Evolutionary conservation across 2,329 filamentous ascomycete species (phyloP).

Genomic region (Stemphylium lycopersici): DNA sequence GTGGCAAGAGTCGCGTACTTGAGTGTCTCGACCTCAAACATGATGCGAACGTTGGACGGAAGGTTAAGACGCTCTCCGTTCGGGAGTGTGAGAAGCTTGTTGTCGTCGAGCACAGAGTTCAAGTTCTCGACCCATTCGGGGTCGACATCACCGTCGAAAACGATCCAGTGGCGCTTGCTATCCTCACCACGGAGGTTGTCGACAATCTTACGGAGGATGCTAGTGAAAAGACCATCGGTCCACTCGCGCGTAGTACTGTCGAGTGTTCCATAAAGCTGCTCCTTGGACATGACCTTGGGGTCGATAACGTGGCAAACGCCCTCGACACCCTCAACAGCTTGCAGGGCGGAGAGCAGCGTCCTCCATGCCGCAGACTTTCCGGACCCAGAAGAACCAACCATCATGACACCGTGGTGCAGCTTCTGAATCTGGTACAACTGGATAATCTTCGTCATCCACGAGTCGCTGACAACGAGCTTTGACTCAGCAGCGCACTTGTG

Average conservation of each 20-base stretch:
- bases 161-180: slow-evolving; percentile 96
- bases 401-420: slow-evolving; percentile 99
- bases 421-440: slow-evolving; percentile 98
- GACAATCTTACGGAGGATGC: slow-evolving; percentile 96
- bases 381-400: slow-evolving; percentile 97
- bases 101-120: slow-evolving; percentile 99
- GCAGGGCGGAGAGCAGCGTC: slow-evolving; percentile 85
- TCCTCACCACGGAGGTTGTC: slow-evolving; percentile 98
- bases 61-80: slow-evolving; percentile 98
- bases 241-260: slow-evolving; percentile 98
- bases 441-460: slow-evolving; percentile 96
- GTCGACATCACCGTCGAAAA: slow-evolving; percentile 98
- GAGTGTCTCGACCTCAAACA: slow-evolving; percentile 98
- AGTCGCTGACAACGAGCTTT: slow-evolving; percentile 86
- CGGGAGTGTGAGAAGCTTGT: slow-evolving; percentile 94
- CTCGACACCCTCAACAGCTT: slow-evolving; percentile 88
- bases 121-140: slow-evolving; percentile 99
- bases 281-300: slow-evolving; percentile 99
- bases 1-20: slow-evolving; percentile 98
- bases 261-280: slow-evolving; percentile 92
- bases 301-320: slow-evolving; percentile 98
- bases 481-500: slow-evolving; percentile 81
- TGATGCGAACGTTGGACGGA: slow-evolving; percentile 93
- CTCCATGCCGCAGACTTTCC: slow-evolving; percentile 98
- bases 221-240: slow-evolving; percentile 98